Evolutionary conservation across 2,329 filamentous ascomycete genomes (phyloP).

Genomic region (Ciborinia camelliae): DNA sequence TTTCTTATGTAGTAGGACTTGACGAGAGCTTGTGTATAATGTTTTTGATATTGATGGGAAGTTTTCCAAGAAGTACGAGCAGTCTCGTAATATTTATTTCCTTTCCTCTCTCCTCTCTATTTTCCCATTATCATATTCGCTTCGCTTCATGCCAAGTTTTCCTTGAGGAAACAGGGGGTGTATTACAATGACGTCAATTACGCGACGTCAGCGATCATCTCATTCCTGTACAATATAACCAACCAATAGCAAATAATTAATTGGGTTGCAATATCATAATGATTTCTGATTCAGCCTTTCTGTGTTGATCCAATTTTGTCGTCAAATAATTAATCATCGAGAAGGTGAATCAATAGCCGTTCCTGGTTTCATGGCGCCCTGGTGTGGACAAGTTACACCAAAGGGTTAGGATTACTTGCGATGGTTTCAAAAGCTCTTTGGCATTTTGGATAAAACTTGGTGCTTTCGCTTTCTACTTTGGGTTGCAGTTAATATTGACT

Average conservation of each 20-base stretch:
- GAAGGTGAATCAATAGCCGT: not conserved
- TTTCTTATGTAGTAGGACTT: not conserved
- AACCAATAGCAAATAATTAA: not conserved
- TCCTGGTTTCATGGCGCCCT: no score
- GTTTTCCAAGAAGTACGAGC: not conserved
- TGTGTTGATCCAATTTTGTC: not conserved
- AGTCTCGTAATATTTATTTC: constrained; percentile 4
- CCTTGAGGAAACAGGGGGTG: not conserved
- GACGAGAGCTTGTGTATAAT: not conserved
- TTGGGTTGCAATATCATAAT: not conserved
- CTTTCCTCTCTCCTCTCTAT: not conserved
- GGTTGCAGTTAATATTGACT: no score
- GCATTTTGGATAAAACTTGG: no score
- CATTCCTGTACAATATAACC: not conserved
- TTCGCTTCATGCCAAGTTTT: constrained; percentile 14
- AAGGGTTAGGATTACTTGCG: not conserved
- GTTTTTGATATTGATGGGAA: not conserved
- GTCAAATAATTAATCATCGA: not conserved
- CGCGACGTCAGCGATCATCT: not conserved
- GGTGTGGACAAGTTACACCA: not conserved
- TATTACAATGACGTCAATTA: not conserved
- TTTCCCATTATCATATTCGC: not conserved
- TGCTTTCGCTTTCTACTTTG: no score
- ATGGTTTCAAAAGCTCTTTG: not conserved
- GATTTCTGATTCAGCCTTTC: not conserved